phyloP scores from a whole-genome alignment of 129 eudicot genomes.

The Mikania micrantha region DNA sequence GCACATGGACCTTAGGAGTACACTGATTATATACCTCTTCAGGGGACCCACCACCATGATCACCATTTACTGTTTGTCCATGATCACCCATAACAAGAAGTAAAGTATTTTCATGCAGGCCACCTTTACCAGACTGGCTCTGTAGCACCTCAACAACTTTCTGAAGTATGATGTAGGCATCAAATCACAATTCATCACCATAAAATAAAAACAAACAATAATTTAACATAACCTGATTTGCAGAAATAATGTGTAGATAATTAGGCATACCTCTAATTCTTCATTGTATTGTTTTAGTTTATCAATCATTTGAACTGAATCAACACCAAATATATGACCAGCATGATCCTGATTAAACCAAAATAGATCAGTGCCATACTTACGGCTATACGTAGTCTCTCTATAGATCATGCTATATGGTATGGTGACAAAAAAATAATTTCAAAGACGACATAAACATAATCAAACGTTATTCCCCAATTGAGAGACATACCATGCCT shows the following conservation, averaged over 20 bases:
- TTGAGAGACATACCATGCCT: slow-evolving; percentile 74
- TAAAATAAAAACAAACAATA: not conserved
- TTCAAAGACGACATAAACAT: not conserved
- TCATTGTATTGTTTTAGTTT: slow-evolving; percentile 85
- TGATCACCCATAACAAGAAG: slow-evolving; percentile 99
- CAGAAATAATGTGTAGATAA: not conserved
- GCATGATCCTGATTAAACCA: slow-evolving; percentile 81
- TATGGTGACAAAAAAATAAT: too few relatives aligned
- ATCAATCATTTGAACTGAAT: slow-evolving; percentile 73
- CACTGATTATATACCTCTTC: slow-evolving; percentile 65
- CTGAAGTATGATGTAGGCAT: slow-evolving; percentile 35
- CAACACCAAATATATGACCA: slow-evolving; percentile 96
- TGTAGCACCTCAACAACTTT: slow-evolving; percentile 67
- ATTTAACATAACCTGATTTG: not conserved
- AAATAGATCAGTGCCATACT: not conserved
- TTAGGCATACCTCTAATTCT: slow-evolving; percentile 53
- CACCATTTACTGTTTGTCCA: slow-evolving; percentile 96
- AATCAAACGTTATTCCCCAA: slow-evolving; percentile 19
- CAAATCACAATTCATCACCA: not conserved
- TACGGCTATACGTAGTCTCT: not conserved
- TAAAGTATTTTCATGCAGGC: slow-evolving; percentile 81
- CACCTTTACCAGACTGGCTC: slow-evolving; percentile 77
- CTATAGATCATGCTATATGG: not conserved
- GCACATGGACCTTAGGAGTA: not conserved
- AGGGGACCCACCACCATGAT: slow-evolving; percentile 95